Evolutionary conservation across 352 stramenopile species (phyloP), one percentile per base, ranked within the genome.

Genomic region (Aphanomyces astaci): DNA sequence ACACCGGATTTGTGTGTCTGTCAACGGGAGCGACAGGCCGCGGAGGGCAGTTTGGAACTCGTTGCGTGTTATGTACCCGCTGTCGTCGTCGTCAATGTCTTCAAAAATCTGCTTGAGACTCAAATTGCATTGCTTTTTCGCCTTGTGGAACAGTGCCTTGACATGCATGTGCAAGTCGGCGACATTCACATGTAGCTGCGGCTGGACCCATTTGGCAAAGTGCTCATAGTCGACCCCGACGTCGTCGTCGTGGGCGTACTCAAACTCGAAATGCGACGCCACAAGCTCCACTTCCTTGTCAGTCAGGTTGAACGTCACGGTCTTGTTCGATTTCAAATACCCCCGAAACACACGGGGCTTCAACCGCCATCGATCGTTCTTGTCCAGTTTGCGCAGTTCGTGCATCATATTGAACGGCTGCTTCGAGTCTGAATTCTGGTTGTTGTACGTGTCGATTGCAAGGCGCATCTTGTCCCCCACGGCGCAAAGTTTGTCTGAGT

Each of bases 141-240:
- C 78, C 28, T 75, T 65, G 33, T 73, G 30, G 22, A 91, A 62
- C 13, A 89, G 57, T 2, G 71, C 55, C 40, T 86, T 84, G 17
- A 91, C 75, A 17, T 73, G 73, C 17, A 66, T 46, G 55, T 89
- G 79, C 9, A 91, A 73, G 19, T 84, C 73, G 15, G 80, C 79
- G 55, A 82, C 75, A 48, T 92, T 72, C 4, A 89, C 53, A 64
- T 89, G 78, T n/a, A 88, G 71, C 24, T 78, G 71, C 4, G 81
- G 83, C 52, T 92, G 83, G 1, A 89, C 49, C 83, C 83, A 91
- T 24, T 76, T 75, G 2, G 78, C 78, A 73, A 89, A 89, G 64
- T 87, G 78, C 31, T 82, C 62, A 40, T 91, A 91, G 52, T 91
- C 83, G 39, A 89, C 77, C 1, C 81, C 81, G 30, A 87, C 72